Conservation (phyloP, 2,329 filamentous ascomycete genomes). For the Furcasterigmium furcatum region DNA sequence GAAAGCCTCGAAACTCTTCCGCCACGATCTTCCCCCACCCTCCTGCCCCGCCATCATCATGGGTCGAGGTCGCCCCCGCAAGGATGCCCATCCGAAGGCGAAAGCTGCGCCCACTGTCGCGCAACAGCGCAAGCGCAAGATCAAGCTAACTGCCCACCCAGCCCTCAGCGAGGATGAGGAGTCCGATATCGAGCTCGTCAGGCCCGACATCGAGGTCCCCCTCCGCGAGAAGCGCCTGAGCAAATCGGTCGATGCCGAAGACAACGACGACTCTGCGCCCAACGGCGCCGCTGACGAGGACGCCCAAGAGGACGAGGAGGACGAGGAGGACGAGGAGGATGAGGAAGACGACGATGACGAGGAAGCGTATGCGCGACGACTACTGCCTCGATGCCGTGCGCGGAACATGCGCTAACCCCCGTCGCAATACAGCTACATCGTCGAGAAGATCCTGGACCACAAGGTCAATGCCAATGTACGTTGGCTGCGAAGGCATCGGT, state of each 20-base stretch:
- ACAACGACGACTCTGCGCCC: conserved; percentile 1
- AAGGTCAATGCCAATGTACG: conserved; percentile 54
- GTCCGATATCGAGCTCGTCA: conserved; percentile 18
- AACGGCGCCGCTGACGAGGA: conserved; percentile 19
- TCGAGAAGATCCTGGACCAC: conserved; percentile 71
- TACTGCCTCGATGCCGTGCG: conserved; percentile 16
- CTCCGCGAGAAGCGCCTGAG: conserved; percentile 18
- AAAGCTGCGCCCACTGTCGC: too few relatives aligned
- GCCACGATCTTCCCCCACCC: background rate
- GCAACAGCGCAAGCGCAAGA: background rate
- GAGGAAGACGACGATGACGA: conserved; percentile 40
- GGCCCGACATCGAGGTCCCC: conserved; percentile 5
- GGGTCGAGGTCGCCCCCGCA: too few relatives aligned
- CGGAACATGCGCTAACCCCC: background rate
- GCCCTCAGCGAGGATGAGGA: conserved; percentile 33
- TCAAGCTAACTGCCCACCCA: conserved; percentile 12
- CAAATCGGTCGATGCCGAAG: conserved; percentile 10
- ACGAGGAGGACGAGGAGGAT: conserved; percentile 28
- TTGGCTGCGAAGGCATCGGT: conserved; percentile 2
- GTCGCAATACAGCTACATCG: conserved; percentile 56
- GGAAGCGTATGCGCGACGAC: background rate
- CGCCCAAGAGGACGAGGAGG: conserved; percentile 20
- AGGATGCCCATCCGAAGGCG: too few relatives aligned
- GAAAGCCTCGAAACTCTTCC: background rate
- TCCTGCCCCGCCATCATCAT: background rate